Percentiles rank a stretch among this genome's conserved stretches.
These are phyloP conservation scores for Babesia sp. DNA, from an alignment of 169 alveolate genomes.

Conservation along the genomic window DNA sequence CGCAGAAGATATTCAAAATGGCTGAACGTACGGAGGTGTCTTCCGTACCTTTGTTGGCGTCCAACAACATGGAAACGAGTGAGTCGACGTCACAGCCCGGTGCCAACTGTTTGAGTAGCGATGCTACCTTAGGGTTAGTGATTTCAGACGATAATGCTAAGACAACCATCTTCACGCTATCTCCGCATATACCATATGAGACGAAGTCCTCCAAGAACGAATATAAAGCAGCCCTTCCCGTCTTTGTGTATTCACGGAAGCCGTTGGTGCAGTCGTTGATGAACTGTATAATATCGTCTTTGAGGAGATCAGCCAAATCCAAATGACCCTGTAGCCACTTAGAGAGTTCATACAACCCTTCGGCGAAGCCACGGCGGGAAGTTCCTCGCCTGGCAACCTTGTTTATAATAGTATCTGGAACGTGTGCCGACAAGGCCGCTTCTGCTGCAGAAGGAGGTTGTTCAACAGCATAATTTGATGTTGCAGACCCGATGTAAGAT, in stretches of 20 bases:
- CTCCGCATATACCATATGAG: not conserved
- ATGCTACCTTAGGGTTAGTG: not conserved
- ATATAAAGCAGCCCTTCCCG: slow-evolving; percentile 12
- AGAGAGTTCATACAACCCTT: slow-evolving; percentile 30
- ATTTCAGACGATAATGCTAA: not conserved
- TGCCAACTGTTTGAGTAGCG: not conserved
- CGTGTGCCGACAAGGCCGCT: slow-evolving; percentile 2
- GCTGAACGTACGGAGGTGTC: not conserved
- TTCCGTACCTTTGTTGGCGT: not conserved
- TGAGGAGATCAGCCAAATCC: slow-evolving; percentile 7
- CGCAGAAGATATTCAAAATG: not conserved
- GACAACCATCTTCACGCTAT: not conserved
- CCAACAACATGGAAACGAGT: not conserved
- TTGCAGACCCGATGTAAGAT: too few species aligned
- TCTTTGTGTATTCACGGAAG: slow-evolving; percentile 11
- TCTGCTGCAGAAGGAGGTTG: slow-evolving; percentile 9
- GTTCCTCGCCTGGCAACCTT: slow-evolving; percentile 18
- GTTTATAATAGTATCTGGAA: slow-evolving; percentile 1
- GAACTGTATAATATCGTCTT: not conserved
- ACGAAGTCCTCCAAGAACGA: slow-evolving; percentile 19
- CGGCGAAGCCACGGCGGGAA: slow-evolving; percentile 12
- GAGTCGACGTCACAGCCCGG: not conserved
- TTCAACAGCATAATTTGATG: too few species aligned
- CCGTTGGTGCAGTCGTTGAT: slow-evolving; percentile 22
- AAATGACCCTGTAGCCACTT: slow-evolving; percentile 20